Evolutionary conservation across 2,329 filamentous ascomycete species (phyloP).

Genomic region (Sordariomycetes sp.): DNA sequence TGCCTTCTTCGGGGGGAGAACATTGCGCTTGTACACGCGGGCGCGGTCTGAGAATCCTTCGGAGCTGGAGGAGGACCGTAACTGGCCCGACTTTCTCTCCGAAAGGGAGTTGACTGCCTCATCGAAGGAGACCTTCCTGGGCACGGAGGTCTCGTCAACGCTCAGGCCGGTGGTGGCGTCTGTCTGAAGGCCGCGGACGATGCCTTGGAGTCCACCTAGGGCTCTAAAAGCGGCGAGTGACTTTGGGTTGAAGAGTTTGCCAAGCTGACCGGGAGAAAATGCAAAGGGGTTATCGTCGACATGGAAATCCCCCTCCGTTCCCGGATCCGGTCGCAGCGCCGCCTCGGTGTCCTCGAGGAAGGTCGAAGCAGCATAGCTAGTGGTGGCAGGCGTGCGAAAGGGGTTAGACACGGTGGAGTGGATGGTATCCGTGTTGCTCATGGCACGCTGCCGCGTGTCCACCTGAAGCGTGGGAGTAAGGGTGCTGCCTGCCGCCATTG

Average conservation of each 20-base stretch:
- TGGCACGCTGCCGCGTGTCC: constrained; percentile 6
- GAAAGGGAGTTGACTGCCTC: not conserved
- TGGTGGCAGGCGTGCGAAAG: constrained; percentile 11
- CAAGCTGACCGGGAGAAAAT: constrained; percentile 38
- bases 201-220: constrained; percentile 38
- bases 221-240: constrained; percentile 32
- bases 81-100: not conserved
- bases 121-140: not conserved
- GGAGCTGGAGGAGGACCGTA: not conserved
- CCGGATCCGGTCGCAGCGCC: not conserved
- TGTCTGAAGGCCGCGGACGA: constrained; percentile 35
- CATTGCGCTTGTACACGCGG: constrained; percentile 45
- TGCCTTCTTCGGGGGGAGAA: constrained; percentile 44
- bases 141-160: constrained; percentile 26
- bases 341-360: not conserved
- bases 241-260: constrained; percentile 36
- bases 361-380: constrained; percentile 6
- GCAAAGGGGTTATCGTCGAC: constrained; percentile 29
- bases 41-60: constrained; percentile 35
- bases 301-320: constrained; percentile 5
- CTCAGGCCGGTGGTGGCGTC: constrained; percentile 32
- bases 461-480: constrained; percentile 2
- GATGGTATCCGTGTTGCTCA: constrained; percentile 10
- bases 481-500: not conserved
- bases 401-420: constrained; percentile 10